Evolutionary conservation across 1,284 basidiomycete genomes (phyloP), one percentile per base, ranked within the genome.

Genomic region (Trichosporon asahii): DNA sequence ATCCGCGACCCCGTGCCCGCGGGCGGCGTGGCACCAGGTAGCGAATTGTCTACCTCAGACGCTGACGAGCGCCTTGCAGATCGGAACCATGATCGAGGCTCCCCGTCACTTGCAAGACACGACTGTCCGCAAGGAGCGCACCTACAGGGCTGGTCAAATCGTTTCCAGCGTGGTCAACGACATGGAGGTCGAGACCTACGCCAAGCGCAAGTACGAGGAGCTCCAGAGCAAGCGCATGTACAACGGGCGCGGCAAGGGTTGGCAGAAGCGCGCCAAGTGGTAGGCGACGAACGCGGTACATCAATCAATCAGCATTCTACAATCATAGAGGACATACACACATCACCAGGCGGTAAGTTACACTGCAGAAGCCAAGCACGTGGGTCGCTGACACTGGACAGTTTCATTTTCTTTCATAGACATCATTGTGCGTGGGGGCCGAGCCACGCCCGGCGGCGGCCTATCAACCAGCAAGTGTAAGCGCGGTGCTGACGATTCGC

Each of bases 151-250:
- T 91, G 80, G 95, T 3, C 75, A 91, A 15, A 86, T 98, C 63
- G 92, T 99, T 25, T 92, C 95, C 73, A 92, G 94, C 78, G 85
- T 98, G 21, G 89, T 98, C 65, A 90, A 91, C 73, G 95, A 98
- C 84, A 89, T 91, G 1, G 90, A 92, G 80, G 89, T 93, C 21
- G 90, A 89, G 76, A 87, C 89, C 68, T 98, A 97, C 80, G 92
- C 95, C 49, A 98, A 98, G 86, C 90, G 90, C 85, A 98, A 98
- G 85, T 98, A 95, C 82, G 88, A 88, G 71, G 93, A 96, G 74
- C 83, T 97, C 70, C 92, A 95, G 83, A 80, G 82, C 31, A 88
- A 88, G 70, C 87, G 90, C 75, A 90, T 89, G 68, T 89, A 89
- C 60, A 89, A 86, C 78, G 93, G 93, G 11, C 87, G 88, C 72